Percentiles rank a stretch among this genome's conserved stretches.
These are phyloP conservation scores for Nitzschia sp. DNA, from an alignment of 108 stramenopile species.

Conservation along the genomic window DNA sequence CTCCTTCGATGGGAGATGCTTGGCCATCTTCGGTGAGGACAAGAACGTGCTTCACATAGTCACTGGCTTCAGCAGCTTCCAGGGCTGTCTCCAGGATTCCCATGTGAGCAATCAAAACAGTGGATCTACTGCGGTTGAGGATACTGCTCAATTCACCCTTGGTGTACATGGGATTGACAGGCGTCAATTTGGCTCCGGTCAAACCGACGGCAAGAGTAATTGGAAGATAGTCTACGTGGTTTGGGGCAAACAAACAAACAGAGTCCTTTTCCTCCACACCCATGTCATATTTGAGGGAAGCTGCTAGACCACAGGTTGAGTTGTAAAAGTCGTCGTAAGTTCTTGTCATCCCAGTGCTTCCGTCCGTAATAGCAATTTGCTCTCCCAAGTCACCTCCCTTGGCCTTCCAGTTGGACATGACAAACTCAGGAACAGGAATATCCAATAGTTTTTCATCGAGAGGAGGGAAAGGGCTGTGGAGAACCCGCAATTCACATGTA, in stretches of 20 bases:
- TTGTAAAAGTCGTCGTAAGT: conserved; percentile 68
- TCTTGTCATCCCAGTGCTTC: conserved; percentile 64
- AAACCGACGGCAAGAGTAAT: conserved; percentile 68
- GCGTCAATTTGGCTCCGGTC: conserved; percentile 74
- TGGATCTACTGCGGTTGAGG: conserved; percentile 56
- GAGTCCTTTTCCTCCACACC: conserved; percentile 47
- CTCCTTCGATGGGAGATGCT: conserved; percentile 52
- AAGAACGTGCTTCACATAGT: conserved; percentile 58
- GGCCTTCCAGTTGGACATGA: conserved; percentile 31
- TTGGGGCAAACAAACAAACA: conserved; percentile 82
- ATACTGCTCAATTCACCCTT: conserved; percentile 57
- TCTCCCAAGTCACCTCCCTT: conserved; percentile 29
- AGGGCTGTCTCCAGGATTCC: conserved; percentile 60
- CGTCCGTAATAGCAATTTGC: conserved; percentile 75
- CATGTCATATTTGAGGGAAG: conserved; percentile 52
- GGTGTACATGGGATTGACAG: conserved; percentile 86
- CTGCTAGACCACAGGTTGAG: conserved; percentile 49
- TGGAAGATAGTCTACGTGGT: conserved; percentile 86
- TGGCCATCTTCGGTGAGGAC: conserved; percentile 66
- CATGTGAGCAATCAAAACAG: conserved; percentile 73
- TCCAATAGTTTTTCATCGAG: conserved; percentile 35
- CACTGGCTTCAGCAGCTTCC: conserved; percentile 52
- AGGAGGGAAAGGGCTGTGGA: conserved; percentile 62
- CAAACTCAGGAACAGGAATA: conserved; percentile 58
- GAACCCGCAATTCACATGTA: conserved; percentile 23